Base-by-base conservation (phyloP, 2,329 filamentous ascomycete species). In the Penicillium sp. region DNA sequence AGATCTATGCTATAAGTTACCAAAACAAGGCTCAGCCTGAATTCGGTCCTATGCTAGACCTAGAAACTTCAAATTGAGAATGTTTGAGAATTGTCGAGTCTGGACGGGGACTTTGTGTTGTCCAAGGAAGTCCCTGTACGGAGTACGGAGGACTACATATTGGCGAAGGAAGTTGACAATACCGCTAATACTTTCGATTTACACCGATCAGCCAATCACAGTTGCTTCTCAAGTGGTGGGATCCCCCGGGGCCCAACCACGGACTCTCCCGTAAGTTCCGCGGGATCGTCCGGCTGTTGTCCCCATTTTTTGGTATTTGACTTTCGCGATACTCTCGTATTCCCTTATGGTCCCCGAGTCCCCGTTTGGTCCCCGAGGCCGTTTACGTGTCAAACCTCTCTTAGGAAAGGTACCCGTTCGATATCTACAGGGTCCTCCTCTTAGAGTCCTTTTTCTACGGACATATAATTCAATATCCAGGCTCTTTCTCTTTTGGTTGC, bases 361-460 rank as follows among this genome's bases (percentile, higher is more conserved):
- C 53, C 47, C 56, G 56, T 28, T 16, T 43, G 36, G 36, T 52
- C 53, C 47, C 44, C 50, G 40, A 51, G 40, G 52, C 64, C 67
- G 66, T 70, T 69, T 69, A 69, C 67, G 65, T 70, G 67, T 70
- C 68, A 69, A 60, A 49, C 53, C 66, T 59, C 14, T 56, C 57
- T 66, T 65, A 49, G 67, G 63, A 59, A 62, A 57, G 51, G 60
- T 46, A 50, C 53, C 59, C 61, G 61, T 42, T 48, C 14, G n/a
- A 33, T 35, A 22, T 45, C 9, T 11, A 45, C 26, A 17, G 14
- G 7, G 19, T 17, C 19, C n/a, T 16, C 3, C n/a, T n/a, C n/a
- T n/a, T 10, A 30, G 28, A 4, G 28, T 30, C 11, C 9, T 16
- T n/a, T 28, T 41, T 28, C 22, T 30, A 11, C 11, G 9, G 8